Percentiles rank a stretch among this genome's conserved stretches.
Evolutionary conservation across 306 rosid species (phyloP).

Genomic region (Dryas octopetala): DNA sequence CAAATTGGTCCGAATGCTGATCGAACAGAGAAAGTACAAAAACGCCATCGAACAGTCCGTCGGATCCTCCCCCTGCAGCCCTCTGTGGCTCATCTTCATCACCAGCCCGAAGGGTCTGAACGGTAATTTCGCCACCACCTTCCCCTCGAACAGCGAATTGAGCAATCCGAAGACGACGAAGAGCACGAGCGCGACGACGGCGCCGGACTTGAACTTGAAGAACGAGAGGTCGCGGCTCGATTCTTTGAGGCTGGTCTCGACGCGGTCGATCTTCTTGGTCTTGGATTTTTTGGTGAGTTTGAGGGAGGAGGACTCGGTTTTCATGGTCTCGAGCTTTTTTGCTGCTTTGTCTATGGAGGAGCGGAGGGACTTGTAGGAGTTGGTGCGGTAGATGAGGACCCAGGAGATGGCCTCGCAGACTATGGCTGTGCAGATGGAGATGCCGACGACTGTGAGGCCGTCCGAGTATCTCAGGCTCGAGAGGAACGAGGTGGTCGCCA

Average conservation of each 20-base stretch:
- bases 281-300: constrained; percentile 75
- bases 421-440: constrained; percentile 89
- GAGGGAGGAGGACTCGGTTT: constrained; percentile 56
- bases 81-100: constrained; percentile 98
- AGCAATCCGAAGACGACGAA: constrained; percentile 90
- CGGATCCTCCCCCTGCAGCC: constrained; percentile 77
- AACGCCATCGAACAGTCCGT: constrained; percentile 98
- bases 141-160: constrained; percentile 91
- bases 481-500: constrained; percentile 47
- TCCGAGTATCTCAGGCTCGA: constrained; percentile 76
- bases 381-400: constrained; percentile 92
- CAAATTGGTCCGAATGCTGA: constrained; percentile 89
- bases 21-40: constrained; percentile 88
- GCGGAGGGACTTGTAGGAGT: constrained; percentile 90
- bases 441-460: constrained; percentile 79
- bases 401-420: constrained; percentile 96
- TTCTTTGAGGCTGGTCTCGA: constrained; percentile 93
- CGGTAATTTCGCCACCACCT: constrained; percentile 83
- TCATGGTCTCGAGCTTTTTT: constrained; percentile 98
- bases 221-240: constrained; percentile 91
- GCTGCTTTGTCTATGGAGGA: constrained; percentile 95
- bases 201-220: constrained; percentile 97
- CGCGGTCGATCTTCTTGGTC: constrained; percentile 96
- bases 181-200: constrained; percentile 95
- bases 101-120: constrained; percentile 76